Evolutionary conservation across 129 eudicot species (phyloP).

Genomic region (Helianthus tuberosus): DNA sequence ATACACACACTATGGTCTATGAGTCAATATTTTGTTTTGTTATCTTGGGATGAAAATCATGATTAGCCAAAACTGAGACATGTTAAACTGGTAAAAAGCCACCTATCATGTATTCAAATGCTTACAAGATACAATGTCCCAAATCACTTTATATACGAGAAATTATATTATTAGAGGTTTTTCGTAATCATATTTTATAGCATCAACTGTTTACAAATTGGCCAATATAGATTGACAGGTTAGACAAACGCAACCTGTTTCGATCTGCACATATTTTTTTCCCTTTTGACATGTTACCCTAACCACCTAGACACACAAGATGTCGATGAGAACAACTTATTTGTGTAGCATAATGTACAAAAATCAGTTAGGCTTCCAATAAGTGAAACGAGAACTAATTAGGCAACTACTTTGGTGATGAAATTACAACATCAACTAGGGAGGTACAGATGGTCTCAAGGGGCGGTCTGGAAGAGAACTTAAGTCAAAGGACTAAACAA

Average conservation of each 20-base stretch:
- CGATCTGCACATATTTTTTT: too few species aligned
- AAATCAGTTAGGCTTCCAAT: conserved; percentile 66
- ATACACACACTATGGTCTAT: background rate
- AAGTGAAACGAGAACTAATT: conserved; percentile 48
- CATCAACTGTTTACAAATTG: background rate
- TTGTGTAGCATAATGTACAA: conserved; percentile 41
- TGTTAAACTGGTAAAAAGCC: conserved; percentile 4
- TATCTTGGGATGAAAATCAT: too few species aligned
- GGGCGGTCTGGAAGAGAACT: too few species aligned
- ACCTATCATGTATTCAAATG: background rate
- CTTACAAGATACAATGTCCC: background rate
- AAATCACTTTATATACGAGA: background rate
- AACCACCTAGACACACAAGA: background rate
- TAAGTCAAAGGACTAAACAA: too few species aligned
- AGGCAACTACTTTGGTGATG: conserved; percentile 41
- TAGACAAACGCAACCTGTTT: background rate
- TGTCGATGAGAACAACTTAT: conserved; percentile 28
- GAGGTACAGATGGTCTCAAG: too few species aligned
- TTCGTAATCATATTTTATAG: background rate
- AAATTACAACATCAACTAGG: too few species aligned
- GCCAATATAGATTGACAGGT: background rate
- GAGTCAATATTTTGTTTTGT: background rate
- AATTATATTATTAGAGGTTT: background rate
- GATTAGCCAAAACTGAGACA: background rate
- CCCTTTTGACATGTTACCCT: background rate